These are phyloP conservation scores for Colletotrichum sp. DNA, from an alignment of 2,329 filamentous ascomycete species.

Conservation along the genomic window DNA sequence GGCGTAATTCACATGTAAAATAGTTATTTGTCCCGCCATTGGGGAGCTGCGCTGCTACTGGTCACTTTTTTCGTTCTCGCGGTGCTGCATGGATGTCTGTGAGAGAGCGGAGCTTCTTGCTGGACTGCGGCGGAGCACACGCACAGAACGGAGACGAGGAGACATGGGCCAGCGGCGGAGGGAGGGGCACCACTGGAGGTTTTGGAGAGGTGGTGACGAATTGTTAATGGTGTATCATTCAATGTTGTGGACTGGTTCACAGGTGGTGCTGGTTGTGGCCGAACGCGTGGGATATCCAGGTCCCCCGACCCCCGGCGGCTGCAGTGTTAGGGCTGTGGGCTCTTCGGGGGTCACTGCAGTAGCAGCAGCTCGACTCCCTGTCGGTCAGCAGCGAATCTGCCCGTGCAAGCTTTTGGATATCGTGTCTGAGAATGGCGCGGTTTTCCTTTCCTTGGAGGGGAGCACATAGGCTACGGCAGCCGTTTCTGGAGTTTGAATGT, in stretches of 20 bases:
- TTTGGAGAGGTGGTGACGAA: no score
- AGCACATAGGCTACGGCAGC: neutral
- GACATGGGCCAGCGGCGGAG: neutral
- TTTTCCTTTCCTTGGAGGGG: neutral
- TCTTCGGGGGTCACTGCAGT: neutral
- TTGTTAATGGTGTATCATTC: no score
- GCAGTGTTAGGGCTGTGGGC: neutral
- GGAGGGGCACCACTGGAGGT: neutral
- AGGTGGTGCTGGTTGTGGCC: no score
- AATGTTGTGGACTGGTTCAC: neutral
- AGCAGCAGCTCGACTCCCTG: neutral
- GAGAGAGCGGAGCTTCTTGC: neutral
- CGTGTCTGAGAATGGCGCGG: neutral
- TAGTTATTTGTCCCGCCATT: slow-evolving; percentile 16
- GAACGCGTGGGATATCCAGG: slow-evolving; percentile 8
- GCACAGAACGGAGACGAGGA: neutral
- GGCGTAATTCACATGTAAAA: slow-evolving; percentile 19
- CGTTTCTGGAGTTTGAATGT: neutral
- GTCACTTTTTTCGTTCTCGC: neutral
- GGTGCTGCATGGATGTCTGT: neutral
- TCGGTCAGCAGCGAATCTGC: neutral
- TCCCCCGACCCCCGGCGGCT: neutral
- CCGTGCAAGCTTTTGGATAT: neutral
- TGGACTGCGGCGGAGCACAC: neutral
- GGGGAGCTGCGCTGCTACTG: neutral